Base-by-base conservation (phyloP, 148 eudicot genomes). In the Amaranthus cruentus region DNA sequence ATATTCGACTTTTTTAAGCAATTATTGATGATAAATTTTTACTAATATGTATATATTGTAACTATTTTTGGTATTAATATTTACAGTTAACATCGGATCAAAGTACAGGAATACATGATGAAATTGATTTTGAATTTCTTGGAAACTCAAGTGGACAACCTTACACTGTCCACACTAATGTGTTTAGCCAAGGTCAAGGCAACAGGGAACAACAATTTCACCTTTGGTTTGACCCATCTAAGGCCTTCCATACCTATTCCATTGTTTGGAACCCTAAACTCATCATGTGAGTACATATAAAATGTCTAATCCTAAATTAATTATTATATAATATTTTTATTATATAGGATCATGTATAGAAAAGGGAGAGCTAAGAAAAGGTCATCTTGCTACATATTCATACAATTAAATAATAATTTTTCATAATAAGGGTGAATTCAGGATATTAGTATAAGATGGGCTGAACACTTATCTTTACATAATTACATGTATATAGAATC, bases 151-250 rank as follows among this genome's bases (percentile, higher is more conserved):
- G 81, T 18, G 88, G 88, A 4, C 80, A 85, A 56, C 88, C 88
- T 58, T 82, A 85, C 81, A 83, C 83, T 0, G 38, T 85, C 38
- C 88, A 85, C 60, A 85, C 88, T 13, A 85, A 85, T 67, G 83
- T 85, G 52, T 85, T 72, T 58, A 80, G 84, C n/a, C 85, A 85
- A 80, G 88, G 88, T 0, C 78, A 85, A 67, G 88, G 88, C 1
- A 73, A 75, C 46, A 70, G 88, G 12, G 88, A 85, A 64, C 88
- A 85, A 56, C 88, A 85, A 61, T 85, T 85, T 70, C 75, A 82
- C 52, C 81, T 85, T 14, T 85, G 88, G 88, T 85, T 85, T 49
- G 85, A 85, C 78, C 88, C 88, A 2, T 75, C 88, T 6, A 80
- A 58, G 28, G 71, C 74, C 58, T 82, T 78, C 76, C 88, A 85